Evolutionary conservation across 2,329 filamentous ascomycete species (phyloP), one percentile per base, ranked within the genome.

Genomic region (Xylariaceae sp.): DNA sequence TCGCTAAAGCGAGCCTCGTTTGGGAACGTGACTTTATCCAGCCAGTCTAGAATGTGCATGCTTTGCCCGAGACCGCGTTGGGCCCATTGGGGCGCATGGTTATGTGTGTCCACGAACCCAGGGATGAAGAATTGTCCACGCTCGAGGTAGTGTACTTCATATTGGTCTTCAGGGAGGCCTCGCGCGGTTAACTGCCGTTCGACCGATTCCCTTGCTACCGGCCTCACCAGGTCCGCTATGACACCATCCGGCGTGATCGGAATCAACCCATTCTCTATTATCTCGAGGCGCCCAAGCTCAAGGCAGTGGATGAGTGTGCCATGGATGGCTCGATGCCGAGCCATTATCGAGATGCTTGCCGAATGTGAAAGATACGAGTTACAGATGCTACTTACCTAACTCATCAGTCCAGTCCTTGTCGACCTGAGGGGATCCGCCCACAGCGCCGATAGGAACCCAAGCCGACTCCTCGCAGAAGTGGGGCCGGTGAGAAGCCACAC

Each of bases 71-170:
- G 69, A 31, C 78, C 75, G 29, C 75, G 70, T 67, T 75, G 73
- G 11, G 74, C 68, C 73, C 74, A 79, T 60, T 81, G 76, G 40
- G 84, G 84, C 0, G 85, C 84, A 63, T 88, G 85, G 57, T 85
- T 85, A 67, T 87, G 85, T 1, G 83, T 86, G 70, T 87, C 84
- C 51, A 87, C 72, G 62, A 84, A 79, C 43, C 81, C 80, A 0
- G 82, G 81, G 54, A 83, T 76, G 47, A 84, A 67, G 61, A 85
- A 82, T 45, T 80, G 69, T 40, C 73, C 74, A 6, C 65, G 69
- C 1, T 61, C 47, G 2, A 80, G 70, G 30, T 60, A 62, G 35
- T 64, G 65, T 31, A 71, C 42, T 27, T 55, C 45, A 29, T 60
- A 64, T 7, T 60, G 52, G 2, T 42, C 27, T 7, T 53, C 29